Evolutionary conservation across 164 flowering plant species (phyloP), one percentile per base, ranked within the genome.

Genomic region (Tetracentron sinense): DNA sequence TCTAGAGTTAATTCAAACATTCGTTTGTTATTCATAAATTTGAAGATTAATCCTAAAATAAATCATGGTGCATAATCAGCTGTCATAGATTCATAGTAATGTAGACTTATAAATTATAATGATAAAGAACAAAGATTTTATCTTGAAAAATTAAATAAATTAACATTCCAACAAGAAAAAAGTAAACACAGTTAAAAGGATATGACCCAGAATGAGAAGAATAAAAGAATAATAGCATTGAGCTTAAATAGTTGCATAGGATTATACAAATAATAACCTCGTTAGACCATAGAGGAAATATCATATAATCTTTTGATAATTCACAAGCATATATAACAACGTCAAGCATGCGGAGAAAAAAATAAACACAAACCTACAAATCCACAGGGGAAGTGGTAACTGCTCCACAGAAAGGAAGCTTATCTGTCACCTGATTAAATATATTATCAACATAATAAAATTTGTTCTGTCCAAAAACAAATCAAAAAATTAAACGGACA

Each of bases 1-100:
- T 90, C 99, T 94, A 66, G 64, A 70, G 22, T 15, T 65, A 53
- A 61, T 50, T 38, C 31, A 30, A 62, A 62, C 33, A n/a, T 1
- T 31, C 49, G 49, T 49, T 25, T 62, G 33, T 22, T 28, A 20
- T 48, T 11, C 46, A 50, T 17, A 33, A 15, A 4, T 21, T 33
- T 29, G 44, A 51, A 50, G 11, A 27, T 15, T 27, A 38, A 61
- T 48, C 35, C 42, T 20, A 6, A 14, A 47, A 61, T 25, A 35
- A 17, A 25, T 15, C 8, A 16, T 30, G 2, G 23, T 7, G 27
- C 28, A 11, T 28, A 42, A 1, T 4, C 55, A 52, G 55, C 29
- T 52, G 29, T 23, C 55, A 52, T 1, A 1, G 6, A 29, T 23
- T 23, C 25, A 14, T 23, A 23, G 16, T 7, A 28, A 52, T n/a